Percentiles rank a stretch among this genome's conserved stretches.
These are phyloP conservation scores for Colletotrichum sidae DNA, from an alignment of 2,329 filamentous ascomycete species.

Conservation along the genomic window DNA sequence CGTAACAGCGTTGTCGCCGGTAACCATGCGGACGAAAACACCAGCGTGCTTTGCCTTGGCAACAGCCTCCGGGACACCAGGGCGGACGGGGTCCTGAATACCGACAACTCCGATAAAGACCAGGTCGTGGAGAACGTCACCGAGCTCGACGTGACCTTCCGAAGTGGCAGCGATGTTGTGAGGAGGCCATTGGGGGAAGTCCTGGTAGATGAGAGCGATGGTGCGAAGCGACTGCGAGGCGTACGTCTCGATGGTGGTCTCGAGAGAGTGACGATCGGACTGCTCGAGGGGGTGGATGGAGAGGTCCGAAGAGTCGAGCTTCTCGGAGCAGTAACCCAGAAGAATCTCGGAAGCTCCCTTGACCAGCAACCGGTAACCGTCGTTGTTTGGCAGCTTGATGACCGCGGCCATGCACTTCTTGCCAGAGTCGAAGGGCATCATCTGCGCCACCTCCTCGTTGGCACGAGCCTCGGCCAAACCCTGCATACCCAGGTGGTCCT, in stretches of 20 bases:
- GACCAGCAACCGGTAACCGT: constrained; percentile 61
- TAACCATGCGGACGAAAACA: constrained; percentile 78
- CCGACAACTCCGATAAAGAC: constrained; percentile 77
- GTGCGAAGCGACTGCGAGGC: constrained; percentile 77
- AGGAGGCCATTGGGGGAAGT: constrained; percentile 77
- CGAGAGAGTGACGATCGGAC: constrained; percentile 61
- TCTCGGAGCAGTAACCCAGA: constrained; percentile 55
- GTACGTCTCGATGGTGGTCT: constrained; percentile 67
- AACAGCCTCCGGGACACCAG: constrained; percentile 74
- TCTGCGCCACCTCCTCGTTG: constrained; percentile 59
- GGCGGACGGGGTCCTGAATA: constrained; percentile 76
- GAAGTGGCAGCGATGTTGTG: constrained; percentile 70
- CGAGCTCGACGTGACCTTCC: constrained; percentile 72
- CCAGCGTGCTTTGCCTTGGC: constrained; percentile 72
- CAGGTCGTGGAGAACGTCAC: constrained; percentile 70
- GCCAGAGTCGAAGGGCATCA: constrained; percentile 65
- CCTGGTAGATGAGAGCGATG: constrained; percentile 79
- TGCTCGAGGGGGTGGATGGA: constrained; percentile 64
- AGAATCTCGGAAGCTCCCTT: constrained; percentile 70
- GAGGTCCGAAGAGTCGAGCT: constrained; percentile 55
- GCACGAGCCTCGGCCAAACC: constrained; percentile 58
- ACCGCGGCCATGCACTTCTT: constrained; percentile 69
- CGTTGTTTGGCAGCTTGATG: constrained; percentile 56
- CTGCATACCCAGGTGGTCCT: constrained; percentile 61
- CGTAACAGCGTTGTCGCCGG: constrained; percentile 74